phyloP scores from a whole-genome alignment of 225 moss, liverwort and hornwort species.

The Straminergon stramineum region DNA sequence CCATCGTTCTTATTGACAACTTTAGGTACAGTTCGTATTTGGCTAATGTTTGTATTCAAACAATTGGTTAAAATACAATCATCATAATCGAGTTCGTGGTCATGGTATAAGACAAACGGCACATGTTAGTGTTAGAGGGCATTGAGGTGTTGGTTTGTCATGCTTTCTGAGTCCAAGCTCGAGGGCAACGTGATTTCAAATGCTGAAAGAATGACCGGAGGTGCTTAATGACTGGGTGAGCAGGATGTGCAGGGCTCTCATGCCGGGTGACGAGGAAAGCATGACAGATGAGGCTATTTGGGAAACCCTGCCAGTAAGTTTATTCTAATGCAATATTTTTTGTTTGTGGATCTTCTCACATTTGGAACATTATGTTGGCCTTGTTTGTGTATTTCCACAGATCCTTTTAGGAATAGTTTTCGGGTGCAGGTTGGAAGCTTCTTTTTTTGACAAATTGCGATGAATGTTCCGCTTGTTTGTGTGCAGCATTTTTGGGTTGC shows the following conservation, averaged over 20 bases:
- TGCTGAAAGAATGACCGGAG: conserved; percentile 1
- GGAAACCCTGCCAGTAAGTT: conserved; percentile 93
- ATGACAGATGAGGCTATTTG: conserved; percentile 99
- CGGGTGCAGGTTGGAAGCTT: not conserved
- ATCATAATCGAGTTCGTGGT: not conserved
- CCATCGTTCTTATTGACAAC: conserved; percentile 82
- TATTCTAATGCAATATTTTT: not conserved
- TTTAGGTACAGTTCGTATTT: conserved; percentile 53
- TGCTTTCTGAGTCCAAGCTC: not conserved
- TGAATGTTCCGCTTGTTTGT: not conserved
- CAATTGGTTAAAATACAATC: not conserved
- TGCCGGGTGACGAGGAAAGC: conserved; percentile 99
- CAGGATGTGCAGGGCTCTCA: conserved; percentile 99
- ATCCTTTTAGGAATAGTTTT: not conserved
- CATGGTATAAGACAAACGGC: not conserved
- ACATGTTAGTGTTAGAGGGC: not conserved
- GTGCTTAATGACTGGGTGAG: conserved; percentile 50
- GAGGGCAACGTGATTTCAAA: not conserved
- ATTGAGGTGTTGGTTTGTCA: not conserved
- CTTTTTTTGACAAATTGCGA: not conserved
- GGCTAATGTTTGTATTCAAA: not conserved
- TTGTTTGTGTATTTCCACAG: not conserved
- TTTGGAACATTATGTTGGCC: not conserved
- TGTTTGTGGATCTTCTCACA: not conserved
- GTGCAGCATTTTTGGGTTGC: conserved; percentile 99